These are phyloP conservation scores for Phytophthora hybrid DNA, from an alignment of 352 stramenopile species.

Conservation along the genomic window DNA sequence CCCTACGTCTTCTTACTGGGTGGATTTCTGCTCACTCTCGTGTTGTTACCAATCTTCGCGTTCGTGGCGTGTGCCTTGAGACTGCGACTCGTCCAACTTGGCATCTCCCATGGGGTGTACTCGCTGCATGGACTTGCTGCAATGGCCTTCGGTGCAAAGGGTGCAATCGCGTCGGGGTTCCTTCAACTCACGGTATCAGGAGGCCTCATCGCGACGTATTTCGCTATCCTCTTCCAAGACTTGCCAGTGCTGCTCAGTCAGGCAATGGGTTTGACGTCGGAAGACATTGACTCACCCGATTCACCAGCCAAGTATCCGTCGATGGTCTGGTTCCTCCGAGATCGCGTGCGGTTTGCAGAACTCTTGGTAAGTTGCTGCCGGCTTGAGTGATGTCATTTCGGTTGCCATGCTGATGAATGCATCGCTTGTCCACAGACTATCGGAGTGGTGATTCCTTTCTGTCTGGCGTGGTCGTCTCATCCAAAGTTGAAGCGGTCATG, in stretches of 20 bases:
- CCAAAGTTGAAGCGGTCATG: conserved; percentile 38
- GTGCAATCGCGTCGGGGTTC: conserved; percentile 36
- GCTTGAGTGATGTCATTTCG: background rate
- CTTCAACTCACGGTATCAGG: conserved; percentile 48
- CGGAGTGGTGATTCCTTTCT: conserved; percentile 50
- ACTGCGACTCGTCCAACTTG: conserved; percentile 52
- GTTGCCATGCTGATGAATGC: background rate
- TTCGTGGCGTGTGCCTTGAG: conserved; percentile 39
- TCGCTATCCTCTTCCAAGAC: conserved; percentile 56
- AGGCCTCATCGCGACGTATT: conserved; percentile 52
- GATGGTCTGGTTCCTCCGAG: conserved; percentile 36
- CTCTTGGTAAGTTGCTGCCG: conserved; percentile 35
- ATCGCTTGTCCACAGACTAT: conserved; percentile 32
- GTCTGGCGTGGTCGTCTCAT: conserved; percentile 45
- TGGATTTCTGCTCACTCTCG: conserved; percentile 53
- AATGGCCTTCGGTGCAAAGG: conserved; percentile 49
- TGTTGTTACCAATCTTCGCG: conserved; percentile 44
- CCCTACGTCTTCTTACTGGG: conserved; percentile 56
- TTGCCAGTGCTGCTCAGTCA: conserved; percentile 49
- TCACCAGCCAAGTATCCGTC: conserved; percentile 21
- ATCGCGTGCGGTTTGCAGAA: conserved; percentile 50
- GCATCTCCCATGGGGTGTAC: conserved; percentile 60
- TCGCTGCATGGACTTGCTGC: conserved; percentile 60
- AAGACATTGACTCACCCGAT: conserved; percentile 20
- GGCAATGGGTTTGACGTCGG: conserved; percentile 47